Evolutionary conservation across 78 protist genomes (phyloP).

Genomic region (Blattamonas nauphoetae): DNA sequence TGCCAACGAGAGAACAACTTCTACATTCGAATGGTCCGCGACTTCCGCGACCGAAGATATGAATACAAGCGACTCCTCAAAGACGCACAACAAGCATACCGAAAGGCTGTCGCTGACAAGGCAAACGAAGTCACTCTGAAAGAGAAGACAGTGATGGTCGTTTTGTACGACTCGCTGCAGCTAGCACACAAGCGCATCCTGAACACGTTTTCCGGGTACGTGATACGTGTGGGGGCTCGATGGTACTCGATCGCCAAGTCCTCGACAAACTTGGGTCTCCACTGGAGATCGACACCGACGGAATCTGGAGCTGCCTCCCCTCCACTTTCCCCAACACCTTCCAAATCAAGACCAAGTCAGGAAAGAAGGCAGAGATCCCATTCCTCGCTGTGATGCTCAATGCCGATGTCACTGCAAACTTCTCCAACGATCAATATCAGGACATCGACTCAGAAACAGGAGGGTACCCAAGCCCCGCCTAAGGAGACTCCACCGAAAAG

Average conservation of each 20-base stretch:
- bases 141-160: not conserved
- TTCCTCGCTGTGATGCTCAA: slow-evolving; percentile 89
- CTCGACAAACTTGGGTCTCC: slow-evolving; percentile 85
- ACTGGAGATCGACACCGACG: slow-evolving; percentile 99
- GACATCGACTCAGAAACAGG: not conserved
- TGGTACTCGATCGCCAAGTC: slow-evolving; percentile 86
- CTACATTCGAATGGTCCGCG: slow-evolving; percentile 89
- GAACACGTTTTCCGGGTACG: slow-evolving; percentile 98
- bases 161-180: slow-evolving; percentile 95
- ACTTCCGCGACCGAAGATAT: slow-evolving; percentile 88
- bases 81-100: not conserved
- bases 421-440: slow-evolving; percentile 91
- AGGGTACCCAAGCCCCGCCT: no score
- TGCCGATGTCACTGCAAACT: slow-evolving; percentile 49
- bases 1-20: slow-evolving; percentile 98
- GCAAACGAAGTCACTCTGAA: not conserved
- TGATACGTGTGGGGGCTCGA: slow-evolving; percentile 92
- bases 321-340: slow-evolving; percentile 79
- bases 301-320: slow-evolving; percentile 98
- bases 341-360: slow-evolving; percentile 22
- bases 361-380: not conserved
- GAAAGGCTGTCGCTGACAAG: slow-evolving; percentile 30
- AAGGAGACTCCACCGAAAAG: no score
- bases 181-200: slow-evolving; percentile 98
- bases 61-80: slow-evolving; percentile 70